Percentiles rank a stretch among this genome's conserved stretches.
These are phyloP conservation scores for Hygrophorus russula DNA, from an alignment of 768 basidiomycete genomes.

Conservation along the genomic window DNA sequence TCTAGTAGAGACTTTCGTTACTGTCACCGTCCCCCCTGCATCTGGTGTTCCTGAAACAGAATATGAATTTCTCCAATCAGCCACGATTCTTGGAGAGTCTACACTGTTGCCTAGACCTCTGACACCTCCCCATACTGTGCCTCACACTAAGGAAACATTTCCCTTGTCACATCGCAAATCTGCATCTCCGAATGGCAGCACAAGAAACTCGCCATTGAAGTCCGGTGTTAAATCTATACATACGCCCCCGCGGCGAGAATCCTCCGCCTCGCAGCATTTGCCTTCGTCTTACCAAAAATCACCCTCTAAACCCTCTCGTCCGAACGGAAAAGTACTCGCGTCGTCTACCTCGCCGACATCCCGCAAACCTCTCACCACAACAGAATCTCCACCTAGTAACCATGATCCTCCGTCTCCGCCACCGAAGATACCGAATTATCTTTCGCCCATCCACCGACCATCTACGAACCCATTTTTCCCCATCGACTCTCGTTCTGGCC, in stretches of 20 bases:
- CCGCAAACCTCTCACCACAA: slow-evolving; percentile 9
- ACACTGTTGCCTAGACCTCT: slow-evolving; percentile 9
- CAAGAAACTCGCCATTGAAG: slow-evolving; percentile 1
- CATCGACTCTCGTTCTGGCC: slow-evolving; percentile 38
- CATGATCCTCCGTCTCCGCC: slow-evolving; percentile 10
- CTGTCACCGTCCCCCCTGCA: slow-evolving; percentile 31
- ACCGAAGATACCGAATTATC: slow-evolving; percentile 41
- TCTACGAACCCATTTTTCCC: slow-evolving; percentile 77
- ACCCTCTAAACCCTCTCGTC: slow-evolving; percentile 11
- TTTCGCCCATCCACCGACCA: slow-evolving; percentile 70
- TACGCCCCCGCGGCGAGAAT: neutral
- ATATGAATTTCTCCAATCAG: neutral
- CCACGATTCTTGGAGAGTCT: neutral
- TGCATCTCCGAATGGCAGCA: neutral
- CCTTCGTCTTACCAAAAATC: slow-evolving; percentile 13
- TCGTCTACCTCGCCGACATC: slow-evolving; percentile 10
- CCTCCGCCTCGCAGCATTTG: slow-evolving; percentile 5
- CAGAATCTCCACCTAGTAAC: slow-evolving; percentile 3
- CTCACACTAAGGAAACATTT: slow-evolving; percentile 4
- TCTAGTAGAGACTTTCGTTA: slow-evolving; percentile 69
- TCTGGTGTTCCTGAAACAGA: neutral
- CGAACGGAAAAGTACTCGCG: slow-evolving; percentile 11
- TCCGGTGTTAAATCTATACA: slow-evolving; percentile 2
- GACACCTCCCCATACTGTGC: slow-evolving; percentile 8
- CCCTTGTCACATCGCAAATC: neutral